Evolutionary conservation across 371 early-diverging fungal species (phyloP).

Genomic region (Circinella minor): DNA sequence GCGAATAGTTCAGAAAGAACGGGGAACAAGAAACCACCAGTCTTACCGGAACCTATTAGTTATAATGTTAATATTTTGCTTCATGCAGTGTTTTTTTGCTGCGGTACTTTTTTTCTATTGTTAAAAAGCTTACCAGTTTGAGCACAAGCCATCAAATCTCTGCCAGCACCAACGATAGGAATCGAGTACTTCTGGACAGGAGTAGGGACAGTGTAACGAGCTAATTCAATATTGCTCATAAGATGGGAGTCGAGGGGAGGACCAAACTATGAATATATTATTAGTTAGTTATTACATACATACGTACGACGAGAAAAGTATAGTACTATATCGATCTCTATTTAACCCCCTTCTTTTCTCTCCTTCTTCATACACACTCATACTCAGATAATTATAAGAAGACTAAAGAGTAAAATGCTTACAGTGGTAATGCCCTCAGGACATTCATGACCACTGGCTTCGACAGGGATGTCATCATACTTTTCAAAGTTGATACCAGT

Average conservation of each 20-base stretch:
- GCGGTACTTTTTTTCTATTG: neutral
- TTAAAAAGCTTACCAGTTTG: conserved; percentile 70
- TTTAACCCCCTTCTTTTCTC: too few species aligned
- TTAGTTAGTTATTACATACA: too few species aligned
- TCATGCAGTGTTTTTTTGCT: neutral
- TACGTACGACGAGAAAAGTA: too few species aligned
- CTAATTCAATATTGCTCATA: conserved; percentile 89
- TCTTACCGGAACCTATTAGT: conserved; percentile 81
- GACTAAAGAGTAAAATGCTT: conserved; percentile 91
- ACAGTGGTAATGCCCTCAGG: conserved; percentile 73
- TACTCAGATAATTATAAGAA: conserved; percentile 55
- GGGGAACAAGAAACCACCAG: conserved; percentile 91
- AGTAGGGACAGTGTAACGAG: conserved; percentile 92
- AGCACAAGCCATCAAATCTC: conserved; percentile 89
- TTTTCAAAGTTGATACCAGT: conserved; percentile 94
- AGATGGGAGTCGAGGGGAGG: conserved; percentile 87
- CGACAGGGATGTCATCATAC: conserved; percentile 96
- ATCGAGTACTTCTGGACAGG: conserved; percentile 96
- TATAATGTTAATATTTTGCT: neutral
- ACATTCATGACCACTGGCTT: conserved; percentile 84
- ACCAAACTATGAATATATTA: conserved; percentile 66
- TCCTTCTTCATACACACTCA: conserved; percentile 83
- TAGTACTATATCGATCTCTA: too few species aligned
- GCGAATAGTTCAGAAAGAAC: conserved; percentile 89
- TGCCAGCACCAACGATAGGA: conserved; percentile 80